Evolutionary conservation across 2,329 filamentous ascomycete species (phyloP), one percentile per base, ranked within the genome.

Genomic region (Drechslerella coelobrocha): DNA sequence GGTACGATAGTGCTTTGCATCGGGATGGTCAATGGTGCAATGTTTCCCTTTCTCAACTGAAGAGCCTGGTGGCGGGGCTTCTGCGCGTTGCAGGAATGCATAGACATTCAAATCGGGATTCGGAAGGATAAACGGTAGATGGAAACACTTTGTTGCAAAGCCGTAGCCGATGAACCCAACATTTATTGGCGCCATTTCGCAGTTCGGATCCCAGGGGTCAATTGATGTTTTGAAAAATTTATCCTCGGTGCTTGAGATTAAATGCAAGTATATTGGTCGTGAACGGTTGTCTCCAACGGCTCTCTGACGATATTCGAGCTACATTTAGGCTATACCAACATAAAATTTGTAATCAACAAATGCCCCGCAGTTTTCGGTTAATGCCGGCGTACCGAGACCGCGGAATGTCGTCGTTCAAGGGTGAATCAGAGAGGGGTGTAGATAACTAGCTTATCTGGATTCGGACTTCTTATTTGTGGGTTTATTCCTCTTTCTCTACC

Each of bases 141-240:
- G 82, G 65, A 83, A 84, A 71, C 76, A 79, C 73, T 81, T 82
- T 12, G 81, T 77, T 0, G 82, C 79, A 61, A 80, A 79, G 75
- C 83, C 82, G 56, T 84, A 84, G 72, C 83, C 83, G 39, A 84
- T 76, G 50, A 84, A 75, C 29, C 82, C 82, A 26, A 84, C 79
- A 73, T 82, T 83, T 75, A 84, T 31, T 17, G 66, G 59, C 39
- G 59, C 66, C 66, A 71, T 71, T 37, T 23, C 48, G 17, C 34
- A 31, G 12, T 34, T 23, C 31, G 29, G 21, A 31, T 31, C 31
- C 37, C n/a, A 8, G n/a, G n/a, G 7, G 4, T 17, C 4, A 17
- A 14, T 17, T 41, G 37, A 8, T 5, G 37, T 17, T 8, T 41
- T 34, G 29, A n/a, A n/a, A n/a, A 14, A 17, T 41, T 41, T 4